Base-by-base conservation (phyloP, 2,329 filamentous ascomycete species). In the Mariannaea sp. region DNA sequence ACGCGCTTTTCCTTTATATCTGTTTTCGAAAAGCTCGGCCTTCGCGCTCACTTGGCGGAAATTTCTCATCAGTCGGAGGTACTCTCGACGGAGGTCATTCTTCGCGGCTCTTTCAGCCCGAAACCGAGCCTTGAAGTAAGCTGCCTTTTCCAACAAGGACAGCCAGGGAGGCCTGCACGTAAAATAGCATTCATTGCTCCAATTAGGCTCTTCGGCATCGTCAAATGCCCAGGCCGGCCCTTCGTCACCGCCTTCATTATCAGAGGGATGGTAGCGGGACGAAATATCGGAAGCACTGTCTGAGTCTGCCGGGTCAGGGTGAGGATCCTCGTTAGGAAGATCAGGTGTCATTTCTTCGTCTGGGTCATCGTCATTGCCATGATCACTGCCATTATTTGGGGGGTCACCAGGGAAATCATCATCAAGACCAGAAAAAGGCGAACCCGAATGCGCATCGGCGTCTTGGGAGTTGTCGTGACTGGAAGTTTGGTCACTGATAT, bases 81-180 rank as follows among this genome's bases (percentile, higher is more conserved):
- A 12, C 2, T 27, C 14, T 1, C 10, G 7, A 7, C 8, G 20
- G n/a, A 7, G 9, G 7, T 6, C 4, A 12, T 12, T 17, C 8
- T 6, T 26, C 14, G 2, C 13, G 5, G 1, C 7, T 17, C 45
- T 40, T 24, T 32, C 13, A 7, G 2, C 4, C 0, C 8, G 4
- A 9, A 19, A 35, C 10, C 10, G 27, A 10, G 1, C 3, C 20
- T 24, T 35, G 36, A 17, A 39, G 9, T 9, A 5, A 2, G 1
- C 2, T 10, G 8, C 19, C 19, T 12, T 9, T 1, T 1, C 19
- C 3, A 14, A 13, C 8, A 30, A 17, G 10, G 2, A 4, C 2
- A n/a, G 4, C 45, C 45, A 48, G 5, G 10, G 14, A 17, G 45
- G 45, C 35, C 8, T 30, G 45, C 45, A 48, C 10, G 45, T 32